These are phyloP conservation scores for Penicillium longicatenatum DNA, from an alignment of 495 filamentous ascomycete species.

Conservation along the genomic window DNA sequence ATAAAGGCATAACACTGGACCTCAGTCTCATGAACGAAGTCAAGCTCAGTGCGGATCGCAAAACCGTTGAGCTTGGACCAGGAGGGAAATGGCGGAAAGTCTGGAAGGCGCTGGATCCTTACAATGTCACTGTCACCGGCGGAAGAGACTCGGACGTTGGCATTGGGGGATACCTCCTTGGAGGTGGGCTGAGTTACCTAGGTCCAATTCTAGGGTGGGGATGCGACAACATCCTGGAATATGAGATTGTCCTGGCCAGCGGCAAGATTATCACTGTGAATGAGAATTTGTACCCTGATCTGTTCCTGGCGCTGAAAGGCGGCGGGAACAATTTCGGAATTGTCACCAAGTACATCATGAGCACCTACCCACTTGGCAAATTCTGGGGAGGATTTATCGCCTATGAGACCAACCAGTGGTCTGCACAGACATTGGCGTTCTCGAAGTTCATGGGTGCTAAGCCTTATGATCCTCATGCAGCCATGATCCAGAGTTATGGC, in stretches of 20 bases:
- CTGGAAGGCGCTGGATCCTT: neutral
- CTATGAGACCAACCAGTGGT: neutral
- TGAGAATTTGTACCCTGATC: slow-evolving; percentile 38
- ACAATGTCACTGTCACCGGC: neutral
- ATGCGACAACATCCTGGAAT: neutral
- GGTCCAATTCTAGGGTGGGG: neutral
- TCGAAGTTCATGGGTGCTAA: neutral
- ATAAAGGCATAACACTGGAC: neutral
- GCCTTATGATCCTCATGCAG: neutral
- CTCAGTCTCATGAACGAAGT: neutral
- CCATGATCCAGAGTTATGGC: neutral
- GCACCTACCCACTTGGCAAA: neutral
- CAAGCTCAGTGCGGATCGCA: neutral
- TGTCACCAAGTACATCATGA: slow-evolving; percentile 42
- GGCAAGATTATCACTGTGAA: slow-evolving; percentile 45
- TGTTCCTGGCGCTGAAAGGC: slow-evolving; percentile 56
- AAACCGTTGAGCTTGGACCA: neutral
- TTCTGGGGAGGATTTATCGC: neutral
- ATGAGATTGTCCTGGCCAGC: slow-evolving; percentile 45
- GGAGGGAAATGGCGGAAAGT: neutral
- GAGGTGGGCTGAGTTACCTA: neutral
- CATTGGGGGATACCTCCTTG: neutral
- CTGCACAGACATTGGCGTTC: neutral
- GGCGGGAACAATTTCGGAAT: slow-evolving; percentile 54
- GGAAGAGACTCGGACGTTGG: neutral